Evolutionary conservation across 2,329 filamentous ascomycete genomes (phyloP).

Genomic region (Furcasterigmium sp.): DNA sequence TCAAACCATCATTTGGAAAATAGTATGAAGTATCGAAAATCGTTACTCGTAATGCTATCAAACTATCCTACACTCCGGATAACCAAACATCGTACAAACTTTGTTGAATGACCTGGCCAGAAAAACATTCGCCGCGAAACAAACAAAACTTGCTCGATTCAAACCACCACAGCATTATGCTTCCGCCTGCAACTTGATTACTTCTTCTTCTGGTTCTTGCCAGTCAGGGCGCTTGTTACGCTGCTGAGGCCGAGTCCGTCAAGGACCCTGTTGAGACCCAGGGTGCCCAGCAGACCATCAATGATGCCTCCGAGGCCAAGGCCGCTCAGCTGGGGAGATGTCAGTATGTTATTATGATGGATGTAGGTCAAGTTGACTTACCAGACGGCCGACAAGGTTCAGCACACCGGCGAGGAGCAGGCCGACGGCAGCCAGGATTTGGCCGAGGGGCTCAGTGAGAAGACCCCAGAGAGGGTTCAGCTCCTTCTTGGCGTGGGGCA

Average conservation of each 20-base stretch:
- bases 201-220: constrained; percentile 29
- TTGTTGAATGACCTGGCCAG: neutral
- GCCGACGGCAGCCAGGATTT: constrained; percentile 87
- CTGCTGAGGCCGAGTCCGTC: constrained; percentile 63
- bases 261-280: constrained; percentile 72
- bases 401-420: constrained; percentile 78
- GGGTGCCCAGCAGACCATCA: constrained; percentile 69
- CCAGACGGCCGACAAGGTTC: constrained; percentile 72
- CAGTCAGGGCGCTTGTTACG: constrained; percentile 35
- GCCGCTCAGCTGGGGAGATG: constrained; percentile 51
- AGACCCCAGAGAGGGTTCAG: constrained; percentile 86
- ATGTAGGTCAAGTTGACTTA: constrained; percentile 23
- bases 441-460: constrained; percentile 78
- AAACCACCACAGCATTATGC: neutral
- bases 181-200: neutral
- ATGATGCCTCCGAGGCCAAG: constrained; percentile 79
- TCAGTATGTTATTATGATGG: constrained; percentile 13
- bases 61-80: neutral
- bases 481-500: constrained; percentile 94
- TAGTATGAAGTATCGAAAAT: neutral
- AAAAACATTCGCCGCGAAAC: too few relatives aligned
- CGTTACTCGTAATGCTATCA: too few relatives aligned
- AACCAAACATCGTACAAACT: neutral
- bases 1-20: neutral
- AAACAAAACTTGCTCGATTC: neutral